Evolutionary conservation across 2,329 filamentous ascomycete species (phyloP), one percentile per base, ranked within the genome.

Genomic region (Stachybotrys echinatus): DNA sequence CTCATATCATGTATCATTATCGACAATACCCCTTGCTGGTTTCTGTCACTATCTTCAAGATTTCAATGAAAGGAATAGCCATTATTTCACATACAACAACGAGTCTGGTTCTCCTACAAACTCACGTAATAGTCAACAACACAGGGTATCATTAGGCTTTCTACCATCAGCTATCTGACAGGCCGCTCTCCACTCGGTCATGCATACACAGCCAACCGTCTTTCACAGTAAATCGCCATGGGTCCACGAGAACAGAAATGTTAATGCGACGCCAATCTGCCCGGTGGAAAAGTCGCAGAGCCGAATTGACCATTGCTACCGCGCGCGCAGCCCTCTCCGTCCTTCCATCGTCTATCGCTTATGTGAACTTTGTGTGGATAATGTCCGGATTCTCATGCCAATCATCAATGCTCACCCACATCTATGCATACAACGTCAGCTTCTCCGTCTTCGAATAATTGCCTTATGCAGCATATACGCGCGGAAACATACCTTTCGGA

Each of bases 351-450:
- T 34, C 27, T 34, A 14, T 34, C 27, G 27, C 27, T 71, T 79
- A 96, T 63, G 90, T 92, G 71, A 97, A 96, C 73, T 96, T 97
- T 65, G 90, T 94, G 73, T 97, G 92, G 66, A 99, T 97, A 62
- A 99, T 94, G 65, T 99, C 92, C 18, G 94, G 94, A 67, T 99
- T 96, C 79, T 99, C 94, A 69, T 99, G 94, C 94, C 94, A 99
- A 76, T 99, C 94, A 66, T 97, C 94, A 66, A 96, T 92, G 72
- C 91, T 96, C 64, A 99, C 94, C 91, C 94, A 97, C 94, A 99
- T 99, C 92, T 96, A 67, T 48, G 27, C 27, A 49, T 37, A 14
- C 38, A n/a, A n/a, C n/a, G n/a, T n/a, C n/a, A n/a, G n/a, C n/a
- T n/a, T n/a, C n/a, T n/a, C n/a, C n/a, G n/a, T n/a, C n/a, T n/a